These are phyloP conservation scores for Moesziomyces aphidis DNA, from an alignment of 1,284 basidiomycete genomes.

Conservation along the genomic window DNA sequence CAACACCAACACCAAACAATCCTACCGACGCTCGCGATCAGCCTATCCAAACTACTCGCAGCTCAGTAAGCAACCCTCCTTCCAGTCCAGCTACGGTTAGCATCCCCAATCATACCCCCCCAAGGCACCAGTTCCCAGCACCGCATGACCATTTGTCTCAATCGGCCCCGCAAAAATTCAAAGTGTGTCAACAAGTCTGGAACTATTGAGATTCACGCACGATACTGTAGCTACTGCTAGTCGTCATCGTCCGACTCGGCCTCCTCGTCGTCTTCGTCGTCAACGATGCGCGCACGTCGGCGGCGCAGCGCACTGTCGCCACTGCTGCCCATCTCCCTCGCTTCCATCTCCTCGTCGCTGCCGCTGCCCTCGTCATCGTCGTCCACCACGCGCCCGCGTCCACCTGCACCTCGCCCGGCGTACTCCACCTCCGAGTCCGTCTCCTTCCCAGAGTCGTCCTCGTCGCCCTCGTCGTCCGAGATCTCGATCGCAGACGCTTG, in stretches of 20 bases:
- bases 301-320: constrained; percentile 26
- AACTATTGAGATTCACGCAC: neutral
- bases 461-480: constrained; percentile 28
- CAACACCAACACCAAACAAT: neutral
- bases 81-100: neutral
- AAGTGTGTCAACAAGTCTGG: neutral
- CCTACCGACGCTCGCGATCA: neutral
- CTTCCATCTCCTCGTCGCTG: constrained; percentile 1
- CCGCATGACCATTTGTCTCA: no score
- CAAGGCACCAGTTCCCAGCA: neutral
- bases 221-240: no score
- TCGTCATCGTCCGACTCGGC: neutral
- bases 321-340: constrained; percentile 12
- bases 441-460: constrained; percentile 4
- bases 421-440: constrained; percentile 33
- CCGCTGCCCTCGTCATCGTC: constrained; percentile 11
- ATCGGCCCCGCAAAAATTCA: neutral
- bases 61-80: neutral
- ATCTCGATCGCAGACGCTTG: constrained; percentile 30
- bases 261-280: constrained; percentile 24
- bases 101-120: neutral
- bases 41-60: neutral
- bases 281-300: constrained; percentile 23
- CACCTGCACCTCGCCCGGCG: constrained; percentile 2
- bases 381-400: constrained; percentile 1